These are phyloP conservation scores for Fusarium virguliforme DNA, from an alignment of 2,329 filamentous ascomycete species.

Conservation along the genomic window DNA sequence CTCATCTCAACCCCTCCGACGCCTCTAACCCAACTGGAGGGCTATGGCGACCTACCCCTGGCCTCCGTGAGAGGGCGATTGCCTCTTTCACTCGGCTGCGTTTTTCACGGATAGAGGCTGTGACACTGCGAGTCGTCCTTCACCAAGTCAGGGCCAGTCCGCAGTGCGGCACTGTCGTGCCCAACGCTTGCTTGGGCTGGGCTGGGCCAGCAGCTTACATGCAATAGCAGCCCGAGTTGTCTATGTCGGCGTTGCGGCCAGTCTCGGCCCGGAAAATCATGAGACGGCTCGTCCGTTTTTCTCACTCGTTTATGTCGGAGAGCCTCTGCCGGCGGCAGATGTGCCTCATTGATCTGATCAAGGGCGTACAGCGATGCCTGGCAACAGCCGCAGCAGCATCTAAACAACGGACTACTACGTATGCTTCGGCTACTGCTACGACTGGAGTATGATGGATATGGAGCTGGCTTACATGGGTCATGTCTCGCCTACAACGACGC, in stretches of 20 bases:
- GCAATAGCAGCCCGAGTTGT: conserved; percentile 27
- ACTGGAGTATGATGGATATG: conserved; percentile 4
- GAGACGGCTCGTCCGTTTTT: conserved; percentile 4
- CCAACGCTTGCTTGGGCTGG: conserved; percentile 5
- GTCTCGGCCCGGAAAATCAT: conserved; percentile 10
- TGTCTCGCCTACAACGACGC: conserved; percentile 6
- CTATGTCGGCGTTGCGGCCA: conserved; percentile 20
- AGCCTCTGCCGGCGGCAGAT: neutral
- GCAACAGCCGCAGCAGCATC: neutral
- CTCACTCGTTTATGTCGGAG: neutral
- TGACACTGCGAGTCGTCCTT: conserved; percentile 4
- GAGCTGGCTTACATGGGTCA: neutral
- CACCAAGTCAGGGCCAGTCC: conserved; percentile 11
- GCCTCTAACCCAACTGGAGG: conserved; percentile 10
- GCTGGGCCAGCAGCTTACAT: conserved; percentile 14
- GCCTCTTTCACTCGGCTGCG: conserved; percentile 23
- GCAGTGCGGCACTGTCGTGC: neutral
- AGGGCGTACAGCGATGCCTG: neutral
- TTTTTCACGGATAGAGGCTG: conserved; percentile 12
- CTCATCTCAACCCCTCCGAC: conserved; percentile 25
- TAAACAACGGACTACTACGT: neutral
- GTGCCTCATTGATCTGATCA: neutral
- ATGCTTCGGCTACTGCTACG: conserved; percentile 8
- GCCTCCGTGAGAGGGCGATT: conserved; percentile 16
- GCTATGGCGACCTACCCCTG: conserved; percentile 10